Conservation (phyloP, 208 protist genomes). For the Histomonas meleagridis region DNA sequence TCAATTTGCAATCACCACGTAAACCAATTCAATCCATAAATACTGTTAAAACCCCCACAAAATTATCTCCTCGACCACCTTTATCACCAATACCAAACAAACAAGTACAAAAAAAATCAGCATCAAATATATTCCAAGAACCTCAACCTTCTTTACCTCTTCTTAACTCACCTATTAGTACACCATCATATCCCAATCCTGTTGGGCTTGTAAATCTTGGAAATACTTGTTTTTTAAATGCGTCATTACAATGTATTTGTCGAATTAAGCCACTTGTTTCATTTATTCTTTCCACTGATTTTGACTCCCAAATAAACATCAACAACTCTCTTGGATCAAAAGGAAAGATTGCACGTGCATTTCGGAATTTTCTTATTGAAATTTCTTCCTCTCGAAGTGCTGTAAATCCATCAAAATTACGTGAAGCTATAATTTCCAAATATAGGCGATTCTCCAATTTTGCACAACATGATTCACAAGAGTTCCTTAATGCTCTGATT, state of each 20-base stretch:
- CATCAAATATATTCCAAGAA: too few species aligned
- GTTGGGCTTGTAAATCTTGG: conserved; percentile 73
- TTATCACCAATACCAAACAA: too few species aligned
- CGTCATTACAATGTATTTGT: conserved; percentile 73
- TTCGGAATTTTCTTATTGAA: background rate
- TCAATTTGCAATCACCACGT: too few species aligned
- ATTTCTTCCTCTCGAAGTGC: conserved; percentile 1
- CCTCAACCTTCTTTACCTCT: too few species aligned
- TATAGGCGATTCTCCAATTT: background rate
- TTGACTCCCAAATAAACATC: conserved; percentile 31
- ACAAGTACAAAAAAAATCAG: too few species aligned
- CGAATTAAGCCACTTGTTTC: conserved; percentile 64
- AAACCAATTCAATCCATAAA: too few species aligned
- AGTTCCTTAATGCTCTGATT: background rate
- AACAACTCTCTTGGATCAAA: conserved; percentile 37
- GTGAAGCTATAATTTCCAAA: background rate
- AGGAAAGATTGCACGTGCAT: conserved; percentile 43
- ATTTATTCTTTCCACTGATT: conserved; percentile 36
- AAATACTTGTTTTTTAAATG: conserved; percentile 93
- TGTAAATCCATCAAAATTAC: background rate
- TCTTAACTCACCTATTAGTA: too few species aligned
- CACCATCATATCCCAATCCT: too few species aligned
- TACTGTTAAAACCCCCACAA: too few species aligned
- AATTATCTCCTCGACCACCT: too few species aligned
- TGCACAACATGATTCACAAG: conserved; percentile 18